Evolutionary conservation across 2,329 filamentous ascomycete species (phyloP).

Genomic region (Xylaria sp.): DNA sequence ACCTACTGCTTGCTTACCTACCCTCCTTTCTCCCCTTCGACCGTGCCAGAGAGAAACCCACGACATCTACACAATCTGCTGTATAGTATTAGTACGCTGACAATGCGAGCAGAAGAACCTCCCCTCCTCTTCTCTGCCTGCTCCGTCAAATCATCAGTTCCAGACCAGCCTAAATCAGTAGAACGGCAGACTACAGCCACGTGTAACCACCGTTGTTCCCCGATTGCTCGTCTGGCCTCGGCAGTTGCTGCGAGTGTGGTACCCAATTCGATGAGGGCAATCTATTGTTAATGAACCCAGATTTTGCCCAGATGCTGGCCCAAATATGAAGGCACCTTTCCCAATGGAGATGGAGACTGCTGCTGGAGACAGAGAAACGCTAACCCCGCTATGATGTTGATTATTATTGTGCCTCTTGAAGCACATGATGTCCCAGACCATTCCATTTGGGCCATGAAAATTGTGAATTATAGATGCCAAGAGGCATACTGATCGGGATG

Average conservation of each 20-base stretch:
- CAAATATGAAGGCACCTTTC: slow-evolving; percentile 5
- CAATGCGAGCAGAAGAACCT: neutral
- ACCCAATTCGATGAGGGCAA: slow-evolving; percentile 28
- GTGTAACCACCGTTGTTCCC: slow-evolving; percentile 20
- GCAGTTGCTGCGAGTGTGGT: slow-evolving; percentile 31
- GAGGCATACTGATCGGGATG: neutral
- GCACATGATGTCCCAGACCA: slow-evolving; percentile 10
- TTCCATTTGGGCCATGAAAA: slow-evolving; percentile 2
- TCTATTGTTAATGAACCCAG: slow-evolving; percentile 30
- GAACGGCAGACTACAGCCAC: slow-evolving; percentile 23
- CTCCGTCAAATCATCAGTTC: neutral
- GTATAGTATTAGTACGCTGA: neutral
- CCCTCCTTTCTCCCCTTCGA: neutral
- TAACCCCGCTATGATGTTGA: slow-evolving; percentile 1
- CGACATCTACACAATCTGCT: too few species aligned
- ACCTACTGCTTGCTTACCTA: neutral
- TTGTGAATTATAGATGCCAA: neutral
- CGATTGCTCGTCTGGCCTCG: slow-evolving; percentile 27
- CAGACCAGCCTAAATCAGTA: slow-evolving; percentile 31
- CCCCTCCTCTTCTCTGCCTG: neutral
- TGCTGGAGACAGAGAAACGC: slow-evolving; percentile 10
- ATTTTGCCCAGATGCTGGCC: slow-evolving; percentile 13
- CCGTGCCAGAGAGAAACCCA: neutral
- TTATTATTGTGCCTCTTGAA: slow-evolving; percentile 4
- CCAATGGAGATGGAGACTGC: slow-evolving; percentile 20